Evolutionary conservation across 345 rosid species (phyloP), one percentile per base, ranked within the genome.

Genomic region (Aethionema arabicum): DNA sequence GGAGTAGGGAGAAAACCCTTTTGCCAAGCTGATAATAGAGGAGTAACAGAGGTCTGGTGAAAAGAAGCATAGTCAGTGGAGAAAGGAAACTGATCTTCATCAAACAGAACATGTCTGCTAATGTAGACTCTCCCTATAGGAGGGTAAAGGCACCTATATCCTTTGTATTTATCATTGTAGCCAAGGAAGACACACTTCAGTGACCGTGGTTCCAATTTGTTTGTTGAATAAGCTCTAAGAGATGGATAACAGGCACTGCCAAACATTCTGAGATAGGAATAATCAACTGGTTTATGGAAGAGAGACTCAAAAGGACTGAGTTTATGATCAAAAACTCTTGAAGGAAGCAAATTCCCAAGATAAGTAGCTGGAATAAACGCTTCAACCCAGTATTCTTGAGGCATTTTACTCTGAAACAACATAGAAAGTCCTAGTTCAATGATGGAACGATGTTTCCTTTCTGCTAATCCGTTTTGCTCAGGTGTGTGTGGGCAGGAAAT

Each of bases 301-400:
- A 46, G 4, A 0, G 6, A 0, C 1, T 14, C 10, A 29, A n/a
- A 7, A 9, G 32, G 52, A 2, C 32, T 48, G 10, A 9, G 3
- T 0, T 4, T 3, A 3, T 1, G 3, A 4, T 0, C n/a, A 8
- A 0, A 11, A 42, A n/a, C 46, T 2, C 12, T 1, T 1, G 33
- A 21, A 0, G 33, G 52, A 0, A 48, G 11, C 0, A 27, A 3
- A 21, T 48, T 48, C 0, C 6, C 27, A 0, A 48, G 5, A 5
- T 7, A 48, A 1, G 10, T 48, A 0, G 52, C 7, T 0, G 32
- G 16, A 0, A 9, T 8, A 12, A 48, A 48, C 0, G 32, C n/a
- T 9, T 48, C 12, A 6, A 48, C 3, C 52, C 33, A 27, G n/a
- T n/a, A n/a, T n/a, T n/a, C n/a, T n/a, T n/a, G n/a, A n/a, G n/a